Percentiles rank a stretch among this genome's conserved stretches.
Conservation (phyloP, 495 filamentous ascomycete species). For the Hyaloscypha hepaticicola region DNA sequence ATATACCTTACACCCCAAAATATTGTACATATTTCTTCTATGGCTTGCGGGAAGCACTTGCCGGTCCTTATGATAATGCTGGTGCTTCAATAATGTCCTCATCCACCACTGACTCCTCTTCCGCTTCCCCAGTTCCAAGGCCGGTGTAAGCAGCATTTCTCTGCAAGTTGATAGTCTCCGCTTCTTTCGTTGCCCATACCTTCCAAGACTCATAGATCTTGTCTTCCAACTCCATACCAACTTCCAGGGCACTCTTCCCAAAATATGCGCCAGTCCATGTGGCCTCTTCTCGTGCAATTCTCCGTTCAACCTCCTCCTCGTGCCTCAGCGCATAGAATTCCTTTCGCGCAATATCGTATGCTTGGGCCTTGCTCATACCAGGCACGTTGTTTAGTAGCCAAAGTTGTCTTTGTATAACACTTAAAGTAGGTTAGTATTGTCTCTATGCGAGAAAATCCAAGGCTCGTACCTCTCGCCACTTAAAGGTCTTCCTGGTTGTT, state of each 20-base stretch:
- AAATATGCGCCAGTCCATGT: constrained; percentile 82
- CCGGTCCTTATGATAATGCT: neutral
- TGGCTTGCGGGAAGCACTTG: no score
- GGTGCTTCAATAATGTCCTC: neutral
- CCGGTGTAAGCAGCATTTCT: constrained; percentile 50
- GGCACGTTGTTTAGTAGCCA: constrained; percentile 69
- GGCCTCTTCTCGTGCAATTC: constrained; percentile 88
- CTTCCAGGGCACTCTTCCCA: constrained; percentile 66
- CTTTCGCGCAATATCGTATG: constrained; percentile 85
- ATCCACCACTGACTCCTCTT: neutral
- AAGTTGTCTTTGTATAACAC: constrained; percentile 90
- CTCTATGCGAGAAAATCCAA: neutral
- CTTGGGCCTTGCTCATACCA: constrained; percentile 56
- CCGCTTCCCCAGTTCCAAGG: constrained; percentile 37
- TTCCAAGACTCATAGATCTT: constrained; percentile 76
- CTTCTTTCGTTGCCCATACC: constrained; percentile 65
- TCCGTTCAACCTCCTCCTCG: constrained; percentile 75
- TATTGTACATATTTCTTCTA: neutral
- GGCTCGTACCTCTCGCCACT: constrained; percentile 80
- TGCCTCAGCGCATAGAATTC: constrained; percentile 89
- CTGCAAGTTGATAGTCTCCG: constrained; percentile 43
- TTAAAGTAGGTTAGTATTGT: constrained; percentile 36
- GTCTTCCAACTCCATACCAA: constrained; percentile 83
- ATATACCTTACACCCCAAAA: neutral
- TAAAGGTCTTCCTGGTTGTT: constrained; percentile 74